Percentiles rank a stretch among this genome's conserved stretches.
Evolutionary conservation across 331 rosid species (phyloP).

Genomic region (Phaseolus coccineus): DNA sequence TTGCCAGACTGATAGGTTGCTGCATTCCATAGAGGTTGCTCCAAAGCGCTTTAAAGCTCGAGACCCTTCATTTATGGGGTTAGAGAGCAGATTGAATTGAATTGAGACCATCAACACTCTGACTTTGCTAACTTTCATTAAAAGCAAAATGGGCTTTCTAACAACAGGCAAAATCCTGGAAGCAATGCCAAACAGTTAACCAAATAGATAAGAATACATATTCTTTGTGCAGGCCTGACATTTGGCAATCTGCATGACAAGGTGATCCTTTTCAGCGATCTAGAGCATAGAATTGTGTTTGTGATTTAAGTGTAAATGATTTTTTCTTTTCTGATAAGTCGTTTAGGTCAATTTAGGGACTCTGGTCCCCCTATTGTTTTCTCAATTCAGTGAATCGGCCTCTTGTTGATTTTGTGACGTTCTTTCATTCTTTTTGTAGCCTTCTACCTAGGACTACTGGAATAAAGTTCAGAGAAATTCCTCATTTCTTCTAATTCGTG

Average conservation of each 20-base stretch:
- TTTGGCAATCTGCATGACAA: conserved; percentile 65
- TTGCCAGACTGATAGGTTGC: conserved; percentile 50
- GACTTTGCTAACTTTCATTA: conserved; percentile 70
- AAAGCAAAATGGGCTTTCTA: conserved; percentile 71
- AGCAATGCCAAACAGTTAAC: conserved; percentile 72
- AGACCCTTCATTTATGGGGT: conserved; percentile 68
- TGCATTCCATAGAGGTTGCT: conserved; percentile 57
- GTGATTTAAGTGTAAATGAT: conserved; percentile 58
- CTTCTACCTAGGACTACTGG: conserved; percentile 62
- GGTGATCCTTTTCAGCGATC: conserved; percentile 62
- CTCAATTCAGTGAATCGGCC: conserved; percentile 50
- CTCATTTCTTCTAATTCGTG: conserved; percentile 4
- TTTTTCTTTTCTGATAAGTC: conserved; percentile 40
- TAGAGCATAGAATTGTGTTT: conserved; percentile 53
- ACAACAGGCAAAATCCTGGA: conserved; percentile 69
- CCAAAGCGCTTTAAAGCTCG: conserved; percentile 77
- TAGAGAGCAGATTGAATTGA: conserved; percentile 68
- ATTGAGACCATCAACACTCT: conserved; percentile 49
- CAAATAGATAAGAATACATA: conserved; percentile 63
- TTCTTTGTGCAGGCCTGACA: conserved; percentile 91
- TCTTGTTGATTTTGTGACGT: conserved; percentile 55
- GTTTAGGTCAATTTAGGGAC: conserved; percentile 55
- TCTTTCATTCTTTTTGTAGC: conserved; percentile 72
- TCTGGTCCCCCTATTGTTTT: conserved; percentile 51
- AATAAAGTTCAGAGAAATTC: conserved; percentile 57